Evolutionary conservation across 805 yeast genomes (phyloP), one percentile per base, ranked within the genome.

Genomic region (Saccharomycopsis fermentans): DNA sequence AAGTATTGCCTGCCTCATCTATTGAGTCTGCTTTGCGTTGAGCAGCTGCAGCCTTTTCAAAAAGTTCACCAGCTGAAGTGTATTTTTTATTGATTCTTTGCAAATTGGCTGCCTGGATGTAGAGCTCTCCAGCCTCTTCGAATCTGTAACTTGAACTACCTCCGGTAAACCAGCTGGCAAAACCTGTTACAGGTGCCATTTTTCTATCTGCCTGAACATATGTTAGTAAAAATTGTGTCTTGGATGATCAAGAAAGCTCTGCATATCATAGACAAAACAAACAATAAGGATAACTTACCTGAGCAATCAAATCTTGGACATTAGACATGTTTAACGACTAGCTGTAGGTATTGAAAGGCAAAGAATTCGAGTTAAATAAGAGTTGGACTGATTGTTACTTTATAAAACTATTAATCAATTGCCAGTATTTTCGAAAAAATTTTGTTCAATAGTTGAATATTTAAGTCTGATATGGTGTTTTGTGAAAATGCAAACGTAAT

Each of bases 91-190:
- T 83, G 59, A 94, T 72, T 62, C 91, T 81, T 74, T 83, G 94
- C 32, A 82, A 78, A 67, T 92, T 94, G n/a, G 95, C 99, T 1
- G 99, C 99, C 71, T 91, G 95, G 24, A 86, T 77, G 68, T 84
- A 92, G 32, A 89, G 73, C 63, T 94, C 99, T 2, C 91, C 85
- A 3, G 99, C 98, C 63, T 94, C 99, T 69, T 94, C 99, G 56
- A 75, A 80, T 62, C 88, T 79, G 62, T 80, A 77, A 2, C 83
- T 73, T 36, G 79, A 77, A 9, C 86, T 77, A 1, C 86, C 79
- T 3, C 92, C 86, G 12, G 50, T 43, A 56, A 90, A 79, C 21
- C 86, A 66, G 62, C 81, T 79, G 64, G 91, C 80, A 61, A 87
- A 78, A 4, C 96, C 95, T 34, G 83, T 75, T 52, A 85, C 80